Evolutionary conservation across 2,329 filamentous ascomycete species (phyloP).

Genomic region (Seiridium cupressi): DNA sequence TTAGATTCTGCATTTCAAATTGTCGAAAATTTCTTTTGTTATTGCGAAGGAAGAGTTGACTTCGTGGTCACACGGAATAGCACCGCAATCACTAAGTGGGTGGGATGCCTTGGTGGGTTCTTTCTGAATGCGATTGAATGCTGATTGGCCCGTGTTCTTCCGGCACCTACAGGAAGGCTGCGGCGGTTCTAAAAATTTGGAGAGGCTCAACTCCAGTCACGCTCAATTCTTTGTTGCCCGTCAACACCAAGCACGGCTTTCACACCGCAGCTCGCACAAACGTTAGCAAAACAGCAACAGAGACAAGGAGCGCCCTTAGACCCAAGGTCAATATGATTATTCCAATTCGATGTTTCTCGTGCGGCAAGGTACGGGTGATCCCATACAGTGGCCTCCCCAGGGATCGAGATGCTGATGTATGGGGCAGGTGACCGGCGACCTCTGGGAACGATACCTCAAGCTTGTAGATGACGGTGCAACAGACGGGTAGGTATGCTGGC

Average conservation of each 20-base stretch:
- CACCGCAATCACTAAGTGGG: background rate
- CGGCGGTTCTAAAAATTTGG: slow-evolving; percentile 3
- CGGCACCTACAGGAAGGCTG: background rate
- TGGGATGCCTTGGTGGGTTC: background rate
- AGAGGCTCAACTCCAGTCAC: slow-evolving; percentile 2
- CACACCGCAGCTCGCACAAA: background rate
- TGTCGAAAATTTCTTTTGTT: no score
- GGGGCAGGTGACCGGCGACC: slow-evolving; percentile 84
- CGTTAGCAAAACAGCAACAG: slow-evolving; percentile 3
- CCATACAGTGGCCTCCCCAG: background rate
- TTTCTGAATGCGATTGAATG: background rate
- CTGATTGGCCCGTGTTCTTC: slow-evolving; percentile 4
- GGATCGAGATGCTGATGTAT: slow-evolving; percentile 8
- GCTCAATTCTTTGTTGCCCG: background rate
- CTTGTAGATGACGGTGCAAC: slow-evolving; percentile 75
- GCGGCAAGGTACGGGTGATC: slow-evolving; percentile 77
- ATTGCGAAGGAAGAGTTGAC: no score
- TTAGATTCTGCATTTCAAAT: no score
- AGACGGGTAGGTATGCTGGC: slow-evolving; percentile 62
- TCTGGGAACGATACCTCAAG: slow-evolving; percentile 94
- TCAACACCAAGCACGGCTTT: background rate
- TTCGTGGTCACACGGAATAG: background rate
- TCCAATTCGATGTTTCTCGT: slow-evolving; percentile 97
- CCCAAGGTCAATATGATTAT: slow-evolving; percentile 78
- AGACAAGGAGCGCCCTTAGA: slow-evolving; percentile 26